Conservation (phyloP, 2,329 filamentous ascomycete species). For the Sclerotinia borealis region DNA sequence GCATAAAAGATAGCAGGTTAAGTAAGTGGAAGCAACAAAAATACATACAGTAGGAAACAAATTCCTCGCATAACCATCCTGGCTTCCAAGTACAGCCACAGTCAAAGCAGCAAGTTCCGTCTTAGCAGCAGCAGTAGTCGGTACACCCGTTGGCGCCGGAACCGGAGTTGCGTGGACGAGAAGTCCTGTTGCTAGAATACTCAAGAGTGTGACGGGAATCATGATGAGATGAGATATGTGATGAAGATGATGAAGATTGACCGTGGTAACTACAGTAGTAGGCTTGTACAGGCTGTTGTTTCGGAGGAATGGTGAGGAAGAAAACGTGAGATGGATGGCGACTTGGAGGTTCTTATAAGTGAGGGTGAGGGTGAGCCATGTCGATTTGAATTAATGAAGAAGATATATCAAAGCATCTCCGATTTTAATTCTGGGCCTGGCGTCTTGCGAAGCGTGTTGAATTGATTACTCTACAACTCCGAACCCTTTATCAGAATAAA, state of each 20-base stretch:
- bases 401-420: not conserved
- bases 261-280: not conserved
- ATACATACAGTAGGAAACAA: slow-evolving; percentile 48
- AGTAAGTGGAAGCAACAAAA: not conserved
- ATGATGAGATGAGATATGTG: too few species aligned
- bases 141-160: slow-evolving; percentile 54
- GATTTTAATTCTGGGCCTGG: not conserved
- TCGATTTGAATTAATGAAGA: not conserved
- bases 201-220: not conserved
- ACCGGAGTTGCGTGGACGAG: slow-evolving; percentile 7
- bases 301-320: not conserved
- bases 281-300: not conserved
- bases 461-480: not conserved
- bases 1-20: not conserved
- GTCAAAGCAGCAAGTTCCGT: slow-evolving; percentile 52
- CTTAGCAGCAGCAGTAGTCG: slow-evolving; percentile 50
- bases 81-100: slow-evolving; percentile 49
- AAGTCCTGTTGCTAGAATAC: not conserved
- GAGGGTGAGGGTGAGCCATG: too few species aligned
- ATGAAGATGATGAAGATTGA: too few species aligned
- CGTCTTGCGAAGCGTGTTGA: not conserved
- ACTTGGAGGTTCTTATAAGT: not conserved
- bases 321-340: not conserved
- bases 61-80: slow-evolving; percentile 55
- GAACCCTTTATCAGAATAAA: not conserved